Conservation (phyloP, 805 yeast species). For the Pichia thaimueangensis region DNA sequence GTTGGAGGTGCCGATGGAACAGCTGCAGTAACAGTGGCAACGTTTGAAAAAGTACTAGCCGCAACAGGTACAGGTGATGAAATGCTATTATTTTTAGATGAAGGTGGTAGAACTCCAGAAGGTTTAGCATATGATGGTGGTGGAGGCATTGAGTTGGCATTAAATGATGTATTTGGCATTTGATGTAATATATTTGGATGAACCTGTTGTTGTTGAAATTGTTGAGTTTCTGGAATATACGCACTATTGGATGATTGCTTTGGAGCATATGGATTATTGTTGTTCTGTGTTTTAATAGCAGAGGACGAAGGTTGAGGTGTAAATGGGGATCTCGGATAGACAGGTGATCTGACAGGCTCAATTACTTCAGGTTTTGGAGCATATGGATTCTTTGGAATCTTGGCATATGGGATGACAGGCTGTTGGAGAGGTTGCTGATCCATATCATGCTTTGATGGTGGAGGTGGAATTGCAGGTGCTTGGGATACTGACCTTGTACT, state of each 20-base stretch:
- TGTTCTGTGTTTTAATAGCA: slow-evolving; percentile 4
- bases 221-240: slow-evolving; percentile 13
- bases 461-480: slow-evolving; percentile 27
- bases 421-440: slow-evolving; percentile 1
- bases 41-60: not conserved
- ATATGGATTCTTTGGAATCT: slow-evolving; percentile 26
- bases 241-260: slow-evolving; percentile 7
- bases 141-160: slow-evolving; percentile 13
- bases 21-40: not conserved
- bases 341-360: slow-evolving; percentile 18
- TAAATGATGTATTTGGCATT: not conserved
- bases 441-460: slow-evolving; percentile 20
- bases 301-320: slow-evolving; percentile 16
- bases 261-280: slow-evolving; percentile 9
- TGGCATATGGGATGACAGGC: no score
- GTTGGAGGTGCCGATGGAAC: slow-evolving; percentile 18
- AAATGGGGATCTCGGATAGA: slow-evolving; percentile 6
- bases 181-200: not conserved
- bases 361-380: slow-evolving; percentile 28
- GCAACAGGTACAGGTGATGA: not conserved
- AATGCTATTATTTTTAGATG: not conserved
- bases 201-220: not conserved
- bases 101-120: slow-evolving; percentile 8
- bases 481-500: slow-evolving; percentile 26
- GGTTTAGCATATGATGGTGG: slow-evolving; percentile 10